phyloP scores from a whole-genome alignment of 1,284 basidiomycete genomes.

The Rhodotorula glutinis region DNA sequence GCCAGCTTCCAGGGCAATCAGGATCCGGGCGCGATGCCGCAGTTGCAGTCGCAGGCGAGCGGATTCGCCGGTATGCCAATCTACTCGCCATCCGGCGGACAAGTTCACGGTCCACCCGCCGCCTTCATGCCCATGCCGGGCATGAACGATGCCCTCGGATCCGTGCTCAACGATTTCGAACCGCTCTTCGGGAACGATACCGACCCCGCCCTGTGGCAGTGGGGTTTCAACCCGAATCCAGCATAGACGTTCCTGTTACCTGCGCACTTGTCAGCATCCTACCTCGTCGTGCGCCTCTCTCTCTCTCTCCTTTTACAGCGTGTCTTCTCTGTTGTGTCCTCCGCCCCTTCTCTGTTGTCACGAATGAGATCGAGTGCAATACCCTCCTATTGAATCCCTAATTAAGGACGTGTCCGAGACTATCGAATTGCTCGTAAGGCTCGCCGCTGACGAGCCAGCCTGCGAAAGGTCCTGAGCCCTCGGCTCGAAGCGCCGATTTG shows the following conservation, averaged over 20 bases:
- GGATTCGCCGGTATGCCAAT: background rate
- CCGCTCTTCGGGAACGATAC: constrained; percentile 29
- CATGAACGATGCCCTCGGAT: constrained; percentile 31
- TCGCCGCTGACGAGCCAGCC: constrained; percentile 62
- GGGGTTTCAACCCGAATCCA: constrained; percentile 3
- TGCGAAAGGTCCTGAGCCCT: constrained; percentile 55
- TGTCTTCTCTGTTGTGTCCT: no score
- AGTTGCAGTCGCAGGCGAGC: background rate
- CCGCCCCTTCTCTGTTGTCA: background rate
- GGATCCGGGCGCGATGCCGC: background rate
- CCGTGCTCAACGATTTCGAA: constrained; percentile 34
- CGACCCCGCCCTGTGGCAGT: constrained; percentile 25
- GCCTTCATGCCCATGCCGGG: constrained; percentile 17
- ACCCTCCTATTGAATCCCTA: background rate
- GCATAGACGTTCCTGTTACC: background rate
- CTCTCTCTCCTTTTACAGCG: background rate
- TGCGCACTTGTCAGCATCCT: background rate
- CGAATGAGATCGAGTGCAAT: background rate
- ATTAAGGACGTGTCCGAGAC: constrained; percentile 11
- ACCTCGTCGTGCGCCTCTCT: background rate
- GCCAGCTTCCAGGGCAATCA: background rate
- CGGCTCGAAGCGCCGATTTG: background rate
- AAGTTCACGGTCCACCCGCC: background rate
- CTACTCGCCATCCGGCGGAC: background rate
- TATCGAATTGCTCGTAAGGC: constrained; percentile 57